Base-by-base conservation (phyloP, 2,329 filamentous ascomycete species). In the Aspergillus brasiliensis region DNA sequence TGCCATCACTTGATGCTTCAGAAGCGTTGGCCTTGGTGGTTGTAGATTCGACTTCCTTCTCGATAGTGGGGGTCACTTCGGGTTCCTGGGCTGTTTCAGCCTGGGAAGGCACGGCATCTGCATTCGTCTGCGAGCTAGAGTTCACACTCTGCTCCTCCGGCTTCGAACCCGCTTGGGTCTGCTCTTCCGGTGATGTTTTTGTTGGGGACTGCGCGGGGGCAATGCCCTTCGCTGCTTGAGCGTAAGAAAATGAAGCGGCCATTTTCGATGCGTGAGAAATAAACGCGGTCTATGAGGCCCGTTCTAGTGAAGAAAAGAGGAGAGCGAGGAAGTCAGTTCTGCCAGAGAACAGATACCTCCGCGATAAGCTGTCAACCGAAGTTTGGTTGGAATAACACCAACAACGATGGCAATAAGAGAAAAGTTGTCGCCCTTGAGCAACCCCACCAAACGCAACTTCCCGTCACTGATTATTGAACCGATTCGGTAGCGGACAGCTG, bases 141-240 rank as follows among this genome's bases (percentile, higher is more conserved):
- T 67, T 61, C 64, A 70, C 60, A 60, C 63, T 65, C 49, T 69
- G 66, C 59, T 75, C 73, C 46, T 73, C 72, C 19, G 67, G 61
- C 51, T 73, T 71, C 44, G 71, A 65, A 19, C 69, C 65, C 57
- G 67, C 62, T 52, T 68, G 72, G 55, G 66, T 69, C 47, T 69
- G 66, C 25, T 74, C 72, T 62, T 44, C 40, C 10, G 73, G 62
- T 31, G 63, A 63, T 21, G 69, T 55, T 70, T 83, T 83, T 68
- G 76, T 78, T 27, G 79, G 71, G 48, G 77, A 73, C 58, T 78
- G 69, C 61, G 80, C 77, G 53, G 82, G 73, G 58, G 85, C 80
- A 70, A 89, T 85, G 72, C 93, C 92, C 78, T 95, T 95, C 61
- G 94, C 94, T 73, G 94, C 94, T 84, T 97, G 92, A 71, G 94